These are phyloP conservation scores for Guadua angustifolia DNA, from an alignment of 176 grass and related monocot genomes.

Conservation along the genomic window DNA sequence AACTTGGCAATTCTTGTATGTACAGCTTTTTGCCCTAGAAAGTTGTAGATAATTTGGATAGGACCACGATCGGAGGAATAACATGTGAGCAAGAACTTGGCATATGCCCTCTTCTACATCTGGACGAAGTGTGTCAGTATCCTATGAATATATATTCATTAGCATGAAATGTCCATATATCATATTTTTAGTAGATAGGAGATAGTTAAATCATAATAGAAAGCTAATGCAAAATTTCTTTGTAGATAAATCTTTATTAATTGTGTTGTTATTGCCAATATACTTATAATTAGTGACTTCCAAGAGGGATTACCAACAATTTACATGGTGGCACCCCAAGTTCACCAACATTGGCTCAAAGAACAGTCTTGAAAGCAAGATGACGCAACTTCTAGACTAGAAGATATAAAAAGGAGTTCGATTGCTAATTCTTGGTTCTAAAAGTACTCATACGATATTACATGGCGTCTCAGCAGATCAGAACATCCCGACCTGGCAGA, in stretches of 20 bases:
- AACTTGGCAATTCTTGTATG: too few relatives aligned
- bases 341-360: background rate
- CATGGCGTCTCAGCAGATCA: background rate
- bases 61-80: too few relatives aligned
- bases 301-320: background rate
- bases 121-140: conserved; percentile 62
- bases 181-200: background rate
- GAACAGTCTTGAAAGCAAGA: background rate
- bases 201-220: background rate
- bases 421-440: conserved; percentile 22
- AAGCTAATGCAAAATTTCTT: conserved; percentile 24
- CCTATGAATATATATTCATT: conserved; percentile 48
- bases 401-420: background rate
- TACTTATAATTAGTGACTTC: background rate
- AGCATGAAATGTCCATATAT: conserved; percentile 20
- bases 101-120: conserved; percentile 88
- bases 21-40: too few relatives aligned
- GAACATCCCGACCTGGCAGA: background rate
- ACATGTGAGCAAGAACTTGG: conserved; percentile 86
- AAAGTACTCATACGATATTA: background rate
- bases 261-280: background rate
- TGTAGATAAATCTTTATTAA: conserved; percentile 3
- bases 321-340: background rate
- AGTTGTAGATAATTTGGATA: too few relatives aligned
- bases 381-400: background rate